Conservation (phyloP, 2,329 filamentous ascomycete species). For the Ceratocystis destructans region DNA sequence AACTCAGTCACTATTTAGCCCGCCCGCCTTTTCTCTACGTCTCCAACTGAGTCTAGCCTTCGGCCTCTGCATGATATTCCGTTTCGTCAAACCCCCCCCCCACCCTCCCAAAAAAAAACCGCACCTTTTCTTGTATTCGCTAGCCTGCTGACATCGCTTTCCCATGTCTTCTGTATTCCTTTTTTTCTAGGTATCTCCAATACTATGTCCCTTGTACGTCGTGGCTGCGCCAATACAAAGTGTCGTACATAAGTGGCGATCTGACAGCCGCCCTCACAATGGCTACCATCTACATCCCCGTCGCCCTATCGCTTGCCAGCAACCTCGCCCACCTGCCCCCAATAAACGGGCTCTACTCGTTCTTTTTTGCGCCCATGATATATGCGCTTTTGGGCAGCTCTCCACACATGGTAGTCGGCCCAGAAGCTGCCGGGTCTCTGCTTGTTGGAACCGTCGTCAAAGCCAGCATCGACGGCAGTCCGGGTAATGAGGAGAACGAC, state of each 20-base stretch:
- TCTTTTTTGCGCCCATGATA: constrained; percentile 80
- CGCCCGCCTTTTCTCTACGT: not conserved
- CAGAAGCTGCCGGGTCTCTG: constrained; percentile 84
- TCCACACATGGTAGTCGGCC: constrained; percentile 85
- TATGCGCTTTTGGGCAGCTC: constrained; percentile 87
- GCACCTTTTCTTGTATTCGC: not conserved
- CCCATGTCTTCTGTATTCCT: constrained; percentile 3
- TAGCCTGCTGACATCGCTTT: not conserved
- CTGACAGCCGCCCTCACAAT: constrained; percentile 82
- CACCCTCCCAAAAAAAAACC: too few relatives aligned
- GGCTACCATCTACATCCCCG: constrained; percentile 96
- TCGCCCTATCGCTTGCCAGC: constrained; percentile 83
- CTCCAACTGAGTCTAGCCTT: not conserved
- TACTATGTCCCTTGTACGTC: constrained; percentile 89
- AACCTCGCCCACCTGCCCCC: constrained; percentile 88
- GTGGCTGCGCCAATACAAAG: constrained; percentile 80
- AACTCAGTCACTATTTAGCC: not conserved
- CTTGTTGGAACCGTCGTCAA: constrained; percentile 79
- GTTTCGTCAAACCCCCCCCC: too few relatives aligned
- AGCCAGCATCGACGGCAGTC: constrained; percentile 55
- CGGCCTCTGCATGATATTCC: too few relatives aligned
- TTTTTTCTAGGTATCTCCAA: constrained; percentile 54
- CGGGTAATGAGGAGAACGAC: constrained; percentile 48
- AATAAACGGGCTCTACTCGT: constrained; percentile 86
- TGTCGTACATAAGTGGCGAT: constrained; percentile 72